A percentile compares a stretch with the other conserved stretches of the same genome.
phyloP scores from a whole-genome alignment of 2,329 filamentous ascomycete species.

The Stachybotrys elegans region DNA sequence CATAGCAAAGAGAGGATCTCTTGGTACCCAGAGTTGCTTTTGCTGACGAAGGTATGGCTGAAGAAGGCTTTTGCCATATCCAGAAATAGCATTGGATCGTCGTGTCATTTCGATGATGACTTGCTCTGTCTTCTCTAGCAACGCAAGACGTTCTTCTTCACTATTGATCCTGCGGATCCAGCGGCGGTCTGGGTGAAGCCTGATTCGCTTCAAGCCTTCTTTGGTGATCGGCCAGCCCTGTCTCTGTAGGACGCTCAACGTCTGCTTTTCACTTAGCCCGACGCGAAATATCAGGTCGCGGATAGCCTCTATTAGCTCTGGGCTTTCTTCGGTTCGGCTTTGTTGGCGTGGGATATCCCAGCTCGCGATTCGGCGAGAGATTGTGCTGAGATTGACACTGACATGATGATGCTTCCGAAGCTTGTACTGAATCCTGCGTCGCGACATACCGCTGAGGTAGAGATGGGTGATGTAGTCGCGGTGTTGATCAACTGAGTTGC shows the following conservation, averaged over 20 bases:
- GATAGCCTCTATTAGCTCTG: constrained; percentile 6
- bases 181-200: constrained; percentile 4
- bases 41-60: constrained; percentile 4
- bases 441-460: constrained; percentile 2
- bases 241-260: constrained; percentile 4
- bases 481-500: constrained; percentile 4
- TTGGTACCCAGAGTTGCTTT: constrained; percentile 7
- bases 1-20: constrained; percentile 6
- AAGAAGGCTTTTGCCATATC: constrained; percentile 6
- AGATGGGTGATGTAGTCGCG: constrained; percentile 5
- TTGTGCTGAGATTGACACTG: constrained; percentile 1
- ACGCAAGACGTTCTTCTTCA: constrained; percentile 4
- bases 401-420: constrained; percentile 5
- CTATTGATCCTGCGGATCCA: constrained; percentile 2
- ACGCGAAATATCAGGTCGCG: constrained; percentile 5
- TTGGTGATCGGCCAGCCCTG: constrained; percentile 5
- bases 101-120: constrained; percentile 8
- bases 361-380: constrained; percentile 2
- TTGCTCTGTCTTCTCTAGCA: constrained; percentile 7
- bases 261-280: constrained; percentile 5
- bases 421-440: constrained; percentile 7
- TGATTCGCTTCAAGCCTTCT: constrained; percentile 4
- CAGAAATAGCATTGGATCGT: constrained; percentile 4
- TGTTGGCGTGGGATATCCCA: constrained; percentile 6
- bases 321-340: constrained; percentile 6